These are phyloP conservation scores for Cenchrus purpureus DNA, from an alignment of 176 grass and related monocot genomes.

Conservation along the genomic window DNA sequence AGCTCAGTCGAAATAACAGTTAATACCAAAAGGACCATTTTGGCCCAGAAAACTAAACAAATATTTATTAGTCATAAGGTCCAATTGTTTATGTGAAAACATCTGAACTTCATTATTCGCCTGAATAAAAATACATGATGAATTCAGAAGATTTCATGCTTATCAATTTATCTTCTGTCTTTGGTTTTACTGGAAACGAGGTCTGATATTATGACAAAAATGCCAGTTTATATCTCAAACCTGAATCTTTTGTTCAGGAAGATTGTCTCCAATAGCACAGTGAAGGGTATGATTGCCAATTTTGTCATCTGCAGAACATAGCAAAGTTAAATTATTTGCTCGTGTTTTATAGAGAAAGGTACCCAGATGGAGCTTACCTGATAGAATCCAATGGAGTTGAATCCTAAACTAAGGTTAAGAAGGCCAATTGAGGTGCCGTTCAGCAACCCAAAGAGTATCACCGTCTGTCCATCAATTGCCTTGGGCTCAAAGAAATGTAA, in stretches of 20 bases:
- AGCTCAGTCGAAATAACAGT: conserved; percentile 32
- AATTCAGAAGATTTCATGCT: background rate
- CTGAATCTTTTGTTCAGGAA: conserved; percentile 99
- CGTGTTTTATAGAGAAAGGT: conserved; percentile 33
- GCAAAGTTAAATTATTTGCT: conserved; percentile 26
- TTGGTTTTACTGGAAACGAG: conserved; percentile 18
- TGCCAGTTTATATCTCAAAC: conserved; percentile 48
- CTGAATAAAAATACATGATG: conserved; percentile 32
- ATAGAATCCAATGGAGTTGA: conserved; percentile 99
- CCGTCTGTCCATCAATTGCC: conserved; percentile 78
- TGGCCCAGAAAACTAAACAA: background rate
- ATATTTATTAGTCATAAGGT: conserved; percentile 6
- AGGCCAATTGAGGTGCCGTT: conserved; percentile 96
- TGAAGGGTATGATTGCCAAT: conserved; percentile 98
- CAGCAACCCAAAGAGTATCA: conserved; percentile 90
- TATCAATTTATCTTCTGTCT: conserved; percentile 30
- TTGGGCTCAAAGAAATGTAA: conserved; percentile 97
- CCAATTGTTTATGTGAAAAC: conserved; percentile 16
- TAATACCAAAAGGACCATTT: conserved; percentile 15
- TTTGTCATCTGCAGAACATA: conserved; percentile 93
- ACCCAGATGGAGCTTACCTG: conserved; percentile 56
- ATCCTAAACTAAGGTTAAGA: conserved; percentile 97
- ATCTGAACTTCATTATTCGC: background rate
- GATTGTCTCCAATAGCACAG: conserved; percentile 90
- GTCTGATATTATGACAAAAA: conserved; percentile 34